Evolutionary conservation across 805 yeast genomes (phyloP).

Genomic region (Candida glaebosa): DNA sequence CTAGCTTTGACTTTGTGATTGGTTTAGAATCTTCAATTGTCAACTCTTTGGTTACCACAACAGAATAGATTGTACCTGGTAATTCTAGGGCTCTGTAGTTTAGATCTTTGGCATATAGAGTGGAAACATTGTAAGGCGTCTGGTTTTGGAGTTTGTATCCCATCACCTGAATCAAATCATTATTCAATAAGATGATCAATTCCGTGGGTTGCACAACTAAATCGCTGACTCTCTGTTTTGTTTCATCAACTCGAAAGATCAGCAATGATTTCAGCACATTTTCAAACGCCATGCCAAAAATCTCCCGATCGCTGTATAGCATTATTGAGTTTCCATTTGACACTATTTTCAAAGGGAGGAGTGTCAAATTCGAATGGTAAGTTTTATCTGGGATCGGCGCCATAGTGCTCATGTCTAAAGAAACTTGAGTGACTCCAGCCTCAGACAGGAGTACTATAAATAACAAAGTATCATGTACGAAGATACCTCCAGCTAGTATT

Average conservation of each 20-base stretch:
- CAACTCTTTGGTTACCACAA: conserved; percentile 15
- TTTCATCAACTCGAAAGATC: background rate
- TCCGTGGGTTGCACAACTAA: conserved; percentile 6
- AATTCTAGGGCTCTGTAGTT: conserved; percentile 15
- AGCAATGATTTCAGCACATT: conserved; percentile 7
- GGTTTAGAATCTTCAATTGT: background rate
- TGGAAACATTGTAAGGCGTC: conserved; percentile 8
- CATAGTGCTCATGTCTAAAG: conserved; percentile 7
- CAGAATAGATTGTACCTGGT: conserved; percentile 8
- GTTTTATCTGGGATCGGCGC: conserved; percentile 4
- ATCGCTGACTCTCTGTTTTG: conserved; percentile 10
- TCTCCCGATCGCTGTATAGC: conserved; percentile 10
- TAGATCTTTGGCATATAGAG: conserved; percentile 14
- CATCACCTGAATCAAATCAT: conserved; percentile 1
- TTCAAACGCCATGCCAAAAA: conserved; percentile 11
- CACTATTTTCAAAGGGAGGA: conserved; percentile 13
- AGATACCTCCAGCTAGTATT: conserved; percentile 12
- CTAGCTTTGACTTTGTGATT: conserved; percentile 12
- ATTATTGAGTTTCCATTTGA: conserved; percentile 8
- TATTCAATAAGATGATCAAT: conserved; percentile 5
- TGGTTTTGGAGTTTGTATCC: conserved; percentile 8
- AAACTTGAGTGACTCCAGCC: conserved; percentile 12
- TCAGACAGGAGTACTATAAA: conserved; percentile 13
- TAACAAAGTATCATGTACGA: conserved; percentile 10
- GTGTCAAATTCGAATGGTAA: conserved; percentile 6